Base-by-base conservation (phyloP, 202 grass and related monocot species). In the Elaeis oleifera region DNA sequence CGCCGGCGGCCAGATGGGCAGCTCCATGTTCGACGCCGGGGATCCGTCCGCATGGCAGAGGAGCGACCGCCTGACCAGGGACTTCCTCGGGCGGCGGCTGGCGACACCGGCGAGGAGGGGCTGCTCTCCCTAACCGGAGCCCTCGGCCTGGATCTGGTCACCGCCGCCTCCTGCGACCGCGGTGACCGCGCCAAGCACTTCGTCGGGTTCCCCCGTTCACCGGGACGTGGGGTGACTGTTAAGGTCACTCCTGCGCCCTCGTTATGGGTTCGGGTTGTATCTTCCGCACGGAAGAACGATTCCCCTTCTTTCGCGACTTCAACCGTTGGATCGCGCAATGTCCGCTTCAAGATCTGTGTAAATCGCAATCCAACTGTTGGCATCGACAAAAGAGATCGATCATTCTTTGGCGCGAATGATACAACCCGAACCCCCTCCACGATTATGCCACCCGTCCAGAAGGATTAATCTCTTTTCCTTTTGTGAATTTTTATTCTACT, bases 1-100 rank as follows among this genome's bases (percentile, higher is more conserved):
- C 32, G 52, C 5, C 44, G 54, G 0, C 74, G 0, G 5, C 22
- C 66, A 80, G 29, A 22, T 59, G 14, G 27, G 82, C 68, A 77
- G 44, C 29, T 81, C 77, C 23, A 63, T 65, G 15, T 75, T 88
- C 58, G 49, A 67, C 16, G 68, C 13, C 27, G 64, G 72, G 50
- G 71, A 70, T 11, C 72, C 84, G n/a, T 48, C 81, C 61, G 68
- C 70, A 22, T 74, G 84, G 75, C 75, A 63, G 16, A 65, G 67
- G 17, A 28, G 31, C 14, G 60, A 73, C 39, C 73, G 75, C 17
- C 73, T 83, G n/a, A 99, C 94, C 17, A 85, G 81, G 68, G 84
- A 97, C 78, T 97, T 91, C 78, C 87, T 97, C 19, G 87, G 25
- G 58, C 79, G 49, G 63, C 16, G 3, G 28, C 26, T 27, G 53